Evolutionary conservation across 192 early-diverging fungal species (phyloP).

Genomic region (Backusella australiensis): DNA sequence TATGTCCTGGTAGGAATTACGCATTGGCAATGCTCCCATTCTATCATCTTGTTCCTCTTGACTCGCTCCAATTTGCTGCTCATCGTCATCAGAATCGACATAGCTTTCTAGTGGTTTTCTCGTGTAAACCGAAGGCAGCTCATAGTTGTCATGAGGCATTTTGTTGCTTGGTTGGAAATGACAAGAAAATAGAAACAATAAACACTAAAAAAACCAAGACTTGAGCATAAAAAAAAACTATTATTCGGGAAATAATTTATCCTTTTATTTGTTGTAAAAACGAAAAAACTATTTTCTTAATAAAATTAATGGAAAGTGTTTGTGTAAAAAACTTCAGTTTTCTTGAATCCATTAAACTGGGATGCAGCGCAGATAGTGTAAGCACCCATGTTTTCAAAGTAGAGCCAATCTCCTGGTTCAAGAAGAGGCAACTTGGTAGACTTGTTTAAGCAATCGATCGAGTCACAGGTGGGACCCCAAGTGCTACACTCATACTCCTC

Average conservation of each 20-base stretch:
- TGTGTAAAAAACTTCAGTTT: constrained; percentile 83
- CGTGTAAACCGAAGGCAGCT: constrained; percentile 11
- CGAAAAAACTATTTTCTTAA: background rate
- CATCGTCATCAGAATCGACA: background rate
- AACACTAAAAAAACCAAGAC: background rate
- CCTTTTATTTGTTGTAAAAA: background rate
- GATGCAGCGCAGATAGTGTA: constrained; percentile 91
- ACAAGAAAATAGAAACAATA: background rate
- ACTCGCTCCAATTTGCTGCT: background rate
- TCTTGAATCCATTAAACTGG: constrained; percentile 88
- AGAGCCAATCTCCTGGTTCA: constrained; percentile 94
- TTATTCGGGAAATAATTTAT: background rate
- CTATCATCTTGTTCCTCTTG: background rate
- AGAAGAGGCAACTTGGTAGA: constrained; percentile 73
- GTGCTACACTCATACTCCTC: constrained; percentile 63
- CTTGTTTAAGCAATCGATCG: constrained; percentile 88
- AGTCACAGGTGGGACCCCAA: constrained; percentile 99
- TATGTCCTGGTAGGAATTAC: constrained; percentile 2
- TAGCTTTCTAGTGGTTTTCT: background rate
- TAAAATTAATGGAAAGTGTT: constrained; percentile 51
- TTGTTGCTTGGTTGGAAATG: background rate
- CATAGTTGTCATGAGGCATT: constrained; percentile 19
- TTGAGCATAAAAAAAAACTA: background rate
- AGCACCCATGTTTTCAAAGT: constrained; percentile 95
- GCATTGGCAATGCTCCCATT: background rate